Evolutionary conservation across 768 basidiomycete genomes (phyloP), one percentile per base, ranked within the genome.

Genomic region (Lactarius quietus): DNA sequence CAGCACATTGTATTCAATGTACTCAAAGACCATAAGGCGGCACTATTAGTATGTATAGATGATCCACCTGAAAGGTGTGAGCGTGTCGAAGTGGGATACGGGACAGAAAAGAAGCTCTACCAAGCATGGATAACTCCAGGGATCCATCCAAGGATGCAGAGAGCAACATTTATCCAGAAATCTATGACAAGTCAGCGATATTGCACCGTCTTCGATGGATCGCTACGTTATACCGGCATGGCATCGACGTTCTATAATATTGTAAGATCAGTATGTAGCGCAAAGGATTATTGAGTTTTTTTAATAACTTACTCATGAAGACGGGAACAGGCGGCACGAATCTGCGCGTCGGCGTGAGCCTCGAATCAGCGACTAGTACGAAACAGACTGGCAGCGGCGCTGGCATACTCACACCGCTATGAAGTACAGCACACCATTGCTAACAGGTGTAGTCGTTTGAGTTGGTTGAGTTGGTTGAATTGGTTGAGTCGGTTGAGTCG

Each of bases 101-200:
- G 26, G 7, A 6, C 18, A 6, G 38, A 52, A 2, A 10, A 20
- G 6, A 26, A 18, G 3, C 63, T 69, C 28, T 64, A 81, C 79
- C 77, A 80, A 36, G 80, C 78, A 43, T 81, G 79, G 23, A 80
- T 59, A n/a, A 77, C 71, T 51, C 78, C 80, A 4, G 80, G 80
- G 26, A 81, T 77, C 79, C 79, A 82, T 12, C 77, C 80, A 12
- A 82, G 73, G 51, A 80, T 72, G 74, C 77, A 80, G 14, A 82
- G 73, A 0, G 74, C 70, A 66, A 80, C 72, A 63, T 80, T 80
- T 60, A 79, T 77, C 70, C 71, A 73, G 59, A 79, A 59, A 36
- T 79, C 77, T 78, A 60, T 29, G 20, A 29, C n/a, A 23, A 23
- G 60, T 41, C 38, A 45, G 54, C 3, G 33, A 7, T 2, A 26